Base-by-base conservation (phyloP, 192 early-diverging fungal genomes). In the Funneliformis geosporum region DNA sequence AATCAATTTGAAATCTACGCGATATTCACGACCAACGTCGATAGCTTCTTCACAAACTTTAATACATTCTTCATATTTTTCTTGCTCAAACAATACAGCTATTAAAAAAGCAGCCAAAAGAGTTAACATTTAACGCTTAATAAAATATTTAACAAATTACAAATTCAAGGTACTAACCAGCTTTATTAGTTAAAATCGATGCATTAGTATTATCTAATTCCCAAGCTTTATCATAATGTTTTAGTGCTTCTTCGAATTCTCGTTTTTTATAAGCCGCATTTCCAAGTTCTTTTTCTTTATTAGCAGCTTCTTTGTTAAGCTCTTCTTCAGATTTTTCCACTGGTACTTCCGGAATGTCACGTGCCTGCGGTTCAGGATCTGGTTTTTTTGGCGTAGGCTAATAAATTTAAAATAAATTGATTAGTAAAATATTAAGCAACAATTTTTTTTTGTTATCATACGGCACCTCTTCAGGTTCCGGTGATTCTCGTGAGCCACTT, bases 51-150 rank as follows among this genome's bases (percentile, higher is more conserved):
- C 90, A 82, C 95, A 97, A 10, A 90, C 88, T 85, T 96, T 92
- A 85, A 99, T 98, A 83, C 93, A 94, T 47, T 95, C 96, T n/a
- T 96, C 91, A 81, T 88, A 97, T 40, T 93, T 92, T 78, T 91
- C 95, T 89, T 96, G 92, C 87, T 98, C 98, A 88, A 95, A 99
- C 79, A 93, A 89, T 21, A 97, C 96, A 73, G 98, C 96, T 90
- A 69, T 33, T 14, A 65, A 46, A 69, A 33, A 47, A 76, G 4
- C 28, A 14, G 40, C 55, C 23, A 73, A 40, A 27, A 70, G 8
- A 43, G 33, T 40, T 70, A 8, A 43, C 16, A 16, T 70, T 40
- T 18, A 70, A 23, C 14, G 4, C 10, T 4, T 2, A n/a, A 42
- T 40, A 69, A 61, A 27, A 21, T 16, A 8, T 42, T 18, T 7